Base-by-base conservation (phyloP, 768 basidiomycete genomes). In the Rossbeevera mucosa region DNA sequence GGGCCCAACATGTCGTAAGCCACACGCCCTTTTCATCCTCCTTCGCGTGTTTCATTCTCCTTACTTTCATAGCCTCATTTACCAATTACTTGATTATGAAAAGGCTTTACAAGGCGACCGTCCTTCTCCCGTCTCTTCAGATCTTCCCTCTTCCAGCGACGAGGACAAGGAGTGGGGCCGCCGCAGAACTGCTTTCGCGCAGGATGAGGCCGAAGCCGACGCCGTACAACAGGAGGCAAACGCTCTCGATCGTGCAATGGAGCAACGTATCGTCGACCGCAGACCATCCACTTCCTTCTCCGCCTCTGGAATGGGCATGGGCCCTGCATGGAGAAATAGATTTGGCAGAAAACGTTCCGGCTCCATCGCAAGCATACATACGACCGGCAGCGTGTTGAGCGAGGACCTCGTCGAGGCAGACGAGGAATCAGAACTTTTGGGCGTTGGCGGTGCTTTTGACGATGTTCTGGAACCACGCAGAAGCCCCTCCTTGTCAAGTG, bases 1-100 rank as follows among this genome's bases (percentile, higher is more conserved):
- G 89, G 93, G 18, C 93, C 93, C 49, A 95, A 95, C 70, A 94
- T 95, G 85, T 92, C 90, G 88, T 92, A 74, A 71, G 91, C 85
- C 49, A 43, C 53, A 59, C 62, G 52, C 57, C 48, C 42, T 36
- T 53, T 53, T 63, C 58, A 65, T 60, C 55, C 53, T 44, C 58
- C 20, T 59, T 47, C 61, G 54, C 57, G 41, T 53, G 52, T 64
- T 53, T 55, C 55, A 61, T 60, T 52, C 60, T 44, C 54, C 52
- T 57, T 49, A 59, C 44, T 59, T 53, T 48, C 58, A 59, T 61
- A 92, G 91, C 52, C 83, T 94, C 67, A 93, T 94, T 72, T 94
- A 94, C 77, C 92, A 94, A 72, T 76, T 95, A 42, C 75, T 92
- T 62, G 93, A 94, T 67, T 95, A 94, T 69, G 91, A 94, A 69